Conservation (phyloP, 768 basidiomycete genomes). For the Auriscalpium microsporum region DNA sequence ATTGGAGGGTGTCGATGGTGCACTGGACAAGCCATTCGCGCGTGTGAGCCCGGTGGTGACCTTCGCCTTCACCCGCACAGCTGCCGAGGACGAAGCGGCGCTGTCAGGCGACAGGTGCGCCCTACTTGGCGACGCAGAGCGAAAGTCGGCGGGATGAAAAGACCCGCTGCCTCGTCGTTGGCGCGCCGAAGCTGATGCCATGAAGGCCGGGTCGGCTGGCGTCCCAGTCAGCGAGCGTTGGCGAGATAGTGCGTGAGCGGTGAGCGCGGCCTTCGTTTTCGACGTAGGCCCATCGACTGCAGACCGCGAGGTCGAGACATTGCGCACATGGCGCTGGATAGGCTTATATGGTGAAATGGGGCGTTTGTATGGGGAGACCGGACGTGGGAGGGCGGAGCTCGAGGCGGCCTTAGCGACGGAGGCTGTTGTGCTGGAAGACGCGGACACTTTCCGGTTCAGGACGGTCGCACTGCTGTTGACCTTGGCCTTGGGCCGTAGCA, state of each 20-base stretch:
- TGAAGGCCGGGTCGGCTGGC: constrained; percentile 10
- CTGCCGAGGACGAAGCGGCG: constrained; percentile 5
- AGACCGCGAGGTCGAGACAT: constrained; percentile 8
- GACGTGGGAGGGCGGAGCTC: constrained; percentile 11
- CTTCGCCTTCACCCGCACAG: constrained; percentile 49
- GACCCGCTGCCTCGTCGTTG: constrained; percentile 20
- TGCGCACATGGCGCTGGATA: background rate
- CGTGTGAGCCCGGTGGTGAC: constrained; percentile 41
- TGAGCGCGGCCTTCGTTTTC: constrained; percentile 15
- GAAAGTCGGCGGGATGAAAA: constrained; percentile 16
- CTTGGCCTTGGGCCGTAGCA: constrained; percentile 47
- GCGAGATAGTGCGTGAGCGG: constrained; percentile 14
- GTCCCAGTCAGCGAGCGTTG: constrained; percentile 24
- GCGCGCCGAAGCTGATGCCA: background rate
- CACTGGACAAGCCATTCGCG: constrained; percentile 8
- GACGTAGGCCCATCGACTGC: constrained; percentile 16
- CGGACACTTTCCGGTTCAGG: constrained; percentile 16
- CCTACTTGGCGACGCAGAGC: constrained; percentile 14
- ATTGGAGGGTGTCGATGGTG: constrained; percentile 4
- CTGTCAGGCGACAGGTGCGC: constrained; percentile 12
- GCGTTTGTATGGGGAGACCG: constrained; percentile 13
- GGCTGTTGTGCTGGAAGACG: constrained; percentile 18
- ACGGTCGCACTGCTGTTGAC: constrained; percentile 44
- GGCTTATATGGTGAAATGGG: constrained; percentile 13
- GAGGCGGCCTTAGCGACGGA: constrained; percentile 20